Conservation (phyloP, 2,329 filamentous ascomycete species). For the Botrytis porri region DNA sequence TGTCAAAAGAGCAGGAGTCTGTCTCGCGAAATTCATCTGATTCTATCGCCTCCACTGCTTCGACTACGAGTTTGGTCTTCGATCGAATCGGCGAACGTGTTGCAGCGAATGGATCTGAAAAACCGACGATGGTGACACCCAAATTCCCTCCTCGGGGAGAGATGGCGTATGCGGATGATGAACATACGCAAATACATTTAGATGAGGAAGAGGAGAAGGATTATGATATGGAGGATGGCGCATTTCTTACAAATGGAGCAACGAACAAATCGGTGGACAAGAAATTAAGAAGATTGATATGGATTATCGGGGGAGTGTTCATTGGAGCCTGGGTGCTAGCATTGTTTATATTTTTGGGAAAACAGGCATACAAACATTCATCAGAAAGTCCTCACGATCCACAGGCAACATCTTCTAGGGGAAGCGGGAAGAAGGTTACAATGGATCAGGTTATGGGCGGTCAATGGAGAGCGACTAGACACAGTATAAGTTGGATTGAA, state of each 20-base stretch:
- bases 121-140: constrained; percentile 32
- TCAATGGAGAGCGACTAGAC: constrained; percentile 60
- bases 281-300: constrained; percentile 54
- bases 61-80: constrained; percentile 78
- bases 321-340: constrained; percentile 67
- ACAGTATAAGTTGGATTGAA: constrained; percentile 73
- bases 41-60: constrained; percentile 68
- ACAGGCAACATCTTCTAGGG: constrained; percentile 57
- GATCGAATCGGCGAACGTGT: constrained; percentile 64
- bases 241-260: constrained; percentile 38
- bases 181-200: constrained; percentile 24
- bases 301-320: constrained; percentile 59
- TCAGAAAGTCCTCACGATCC: constrained; percentile 66
- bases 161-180: constrained; percentile 34
- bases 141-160: constrained; percentile 33
- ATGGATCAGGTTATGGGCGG: constrained; percentile 68
- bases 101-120: constrained; percentile 25
- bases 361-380: constrained; percentile 63
- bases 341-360: constrained; percentile 62
- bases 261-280: constrained; percentile 57
- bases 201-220: constrained; percentile 39
- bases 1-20: constrained; percentile 27
- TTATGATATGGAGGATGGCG: constrained; percentile 48
- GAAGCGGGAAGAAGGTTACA: constrained; percentile 69
- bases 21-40: constrained; percentile 33